Percentiles rank a stretch among this genome's conserved stretches.
These are phyloP conservation scores for Oryza glaberrima DNA, from an alignment of 176 grass and related monocot species.

Conservation along the genomic window DNA sequence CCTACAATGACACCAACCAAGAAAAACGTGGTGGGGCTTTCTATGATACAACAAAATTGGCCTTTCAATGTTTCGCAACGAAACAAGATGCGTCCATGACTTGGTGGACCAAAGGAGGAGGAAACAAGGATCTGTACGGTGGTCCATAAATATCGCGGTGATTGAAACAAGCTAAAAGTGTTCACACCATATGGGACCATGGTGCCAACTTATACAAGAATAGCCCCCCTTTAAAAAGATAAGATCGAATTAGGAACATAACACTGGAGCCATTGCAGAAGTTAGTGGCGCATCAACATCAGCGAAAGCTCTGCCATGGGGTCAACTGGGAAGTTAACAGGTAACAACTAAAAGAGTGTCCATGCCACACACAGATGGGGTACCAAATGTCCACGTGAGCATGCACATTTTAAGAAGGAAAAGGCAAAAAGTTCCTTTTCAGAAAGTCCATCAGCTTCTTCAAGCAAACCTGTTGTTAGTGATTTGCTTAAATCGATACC, in stretches of 20 bases:
- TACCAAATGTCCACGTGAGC: conserved; percentile 1
- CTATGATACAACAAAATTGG: conserved; percentile 14
- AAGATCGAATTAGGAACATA: conserved; percentile 40
- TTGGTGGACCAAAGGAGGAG: conserved; percentile 49
- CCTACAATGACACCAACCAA: conserved; percentile 15
- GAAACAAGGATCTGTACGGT: conserved; percentile 49
- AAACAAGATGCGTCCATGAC: conserved; percentile 50
- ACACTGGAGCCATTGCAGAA: conserved; percentile 31
- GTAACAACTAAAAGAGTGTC: conserved; percentile 20
- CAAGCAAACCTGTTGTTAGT: neutral
- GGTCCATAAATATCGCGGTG: conserved; percentile 47
- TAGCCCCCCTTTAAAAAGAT: conserved; percentile 22
- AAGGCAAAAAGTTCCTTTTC: neutral
- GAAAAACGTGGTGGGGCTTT: conserved; percentile 35
- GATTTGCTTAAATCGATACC: conserved; percentile 3
- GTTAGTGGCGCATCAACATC: conserved; percentile 49
- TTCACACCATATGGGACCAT: conserved; percentile 46
- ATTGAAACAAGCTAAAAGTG: conserved; percentile 25
- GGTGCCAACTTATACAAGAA: conserved; percentile 28
- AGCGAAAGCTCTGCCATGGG: conserved; percentile 29
- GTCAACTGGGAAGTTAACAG: conserved; percentile 28
- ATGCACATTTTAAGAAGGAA: conserved; percentile 13
- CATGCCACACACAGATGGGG: neutral
- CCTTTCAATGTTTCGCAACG: conserved; percentile 29
- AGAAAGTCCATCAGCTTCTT: neutral